Conservation (phyloP, 345 rosid genomes). For the Balakata baccata region DNA sequence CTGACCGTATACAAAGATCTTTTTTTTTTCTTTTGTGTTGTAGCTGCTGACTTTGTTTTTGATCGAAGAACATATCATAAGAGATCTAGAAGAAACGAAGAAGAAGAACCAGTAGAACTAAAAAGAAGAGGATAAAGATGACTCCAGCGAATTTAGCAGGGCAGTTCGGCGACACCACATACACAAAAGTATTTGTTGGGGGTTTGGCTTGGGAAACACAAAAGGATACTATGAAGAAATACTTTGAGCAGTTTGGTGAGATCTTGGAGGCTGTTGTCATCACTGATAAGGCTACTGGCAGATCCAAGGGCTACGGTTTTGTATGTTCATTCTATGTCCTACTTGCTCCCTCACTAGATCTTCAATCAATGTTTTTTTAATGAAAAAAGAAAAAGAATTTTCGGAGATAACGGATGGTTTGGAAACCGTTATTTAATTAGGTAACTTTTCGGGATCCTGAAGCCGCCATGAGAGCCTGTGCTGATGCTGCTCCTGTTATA, state of each 20-base stretch:
- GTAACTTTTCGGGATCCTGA: slow-evolving; percentile 94
- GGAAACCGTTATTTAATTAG: slow-evolving; percentile 27
- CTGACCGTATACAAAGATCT: neutral
- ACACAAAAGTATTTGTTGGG: slow-evolving; percentile 93
- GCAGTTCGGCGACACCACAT: slow-evolving; percentile 89
- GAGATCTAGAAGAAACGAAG: neutral
- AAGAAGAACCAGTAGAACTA: neutral
- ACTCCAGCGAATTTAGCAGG: slow-evolving; percentile 46
- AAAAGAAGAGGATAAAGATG: slow-evolving; percentile 29
- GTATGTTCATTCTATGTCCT: slow-evolving; percentile 37
- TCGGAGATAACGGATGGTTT: neutral
- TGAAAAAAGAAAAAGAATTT: no score
- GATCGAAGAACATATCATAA: neutral
- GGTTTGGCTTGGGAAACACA: slow-evolving; percentile 99
- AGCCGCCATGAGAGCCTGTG: slow-evolving; percentile 91
- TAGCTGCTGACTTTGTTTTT: slow-evolving; percentile 11
- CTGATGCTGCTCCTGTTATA: slow-evolving; percentile 89
- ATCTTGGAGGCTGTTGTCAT: slow-evolving; percentile 98
- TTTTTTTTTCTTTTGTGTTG: neutral
- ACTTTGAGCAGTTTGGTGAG: slow-evolving; percentile 95
- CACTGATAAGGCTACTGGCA: slow-evolving; percentile 93
- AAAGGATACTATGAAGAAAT: slow-evolving; percentile 84
- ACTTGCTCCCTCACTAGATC: slow-evolving; percentile 11
- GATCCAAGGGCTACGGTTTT: slow-evolving; percentile 99
- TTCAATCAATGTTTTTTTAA: neutral